Percentiles rank a stretch among this genome's conserved stretches.
These are phyloP conservation scores for Kodamaea alishanica DNA, from an alignment of 1,139 yeast genomes.

Conservation along the genomic window DNA sequence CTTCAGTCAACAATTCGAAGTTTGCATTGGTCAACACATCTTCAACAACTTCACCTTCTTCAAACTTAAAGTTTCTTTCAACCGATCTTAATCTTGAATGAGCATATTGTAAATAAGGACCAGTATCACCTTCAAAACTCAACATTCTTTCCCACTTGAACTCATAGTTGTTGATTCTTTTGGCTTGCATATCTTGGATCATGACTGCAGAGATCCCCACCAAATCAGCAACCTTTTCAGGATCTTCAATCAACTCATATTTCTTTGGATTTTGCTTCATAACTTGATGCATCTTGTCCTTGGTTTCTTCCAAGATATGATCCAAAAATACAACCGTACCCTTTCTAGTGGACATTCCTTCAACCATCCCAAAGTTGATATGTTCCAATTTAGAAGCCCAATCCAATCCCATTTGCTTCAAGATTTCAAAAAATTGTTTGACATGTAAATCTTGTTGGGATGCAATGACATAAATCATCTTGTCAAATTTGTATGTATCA, in stretches of 20 bases:
- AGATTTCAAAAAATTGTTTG: conserved; percentile 91
- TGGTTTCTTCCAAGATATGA: conserved; percentile 89
- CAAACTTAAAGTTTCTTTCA: conserved; percentile 72
- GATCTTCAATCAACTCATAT: conserved; percentile 90
- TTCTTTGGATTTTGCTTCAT: conserved; percentile 91
- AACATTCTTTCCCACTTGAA: conserved; percentile 99
- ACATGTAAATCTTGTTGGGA: conserved; percentile 92
- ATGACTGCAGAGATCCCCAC: conserved; percentile 97
- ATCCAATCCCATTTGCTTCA: conserved; percentile 85
- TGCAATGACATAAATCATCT: conserved; percentile 95
- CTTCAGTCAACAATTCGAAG: conserved; percentile 68
- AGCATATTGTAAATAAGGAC: conserved; percentile 97
- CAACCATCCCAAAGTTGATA: conserved; percentile 95
- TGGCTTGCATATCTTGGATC: conserved; percentile 99
- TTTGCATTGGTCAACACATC: conserved; percentile 51
- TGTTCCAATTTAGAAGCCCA: conserved; percentile 84
- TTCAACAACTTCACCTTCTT: conserved; percentile 33
- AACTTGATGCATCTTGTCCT: conserved; percentile 93
- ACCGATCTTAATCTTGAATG: conserved; percentile 96
- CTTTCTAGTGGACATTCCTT: conserved; percentile 97
- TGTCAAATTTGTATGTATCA: conserved; percentile 80
- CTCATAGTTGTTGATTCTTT: conserved; percentile 92
- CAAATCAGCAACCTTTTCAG: conserved; percentile 92
- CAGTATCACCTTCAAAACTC: conserved; percentile 98
- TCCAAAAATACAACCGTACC: conserved; percentile 98